phyloP scores from a whole-genome alignment of 192 early-diverging fungal species.

The Coemansia sp. region DNA sequence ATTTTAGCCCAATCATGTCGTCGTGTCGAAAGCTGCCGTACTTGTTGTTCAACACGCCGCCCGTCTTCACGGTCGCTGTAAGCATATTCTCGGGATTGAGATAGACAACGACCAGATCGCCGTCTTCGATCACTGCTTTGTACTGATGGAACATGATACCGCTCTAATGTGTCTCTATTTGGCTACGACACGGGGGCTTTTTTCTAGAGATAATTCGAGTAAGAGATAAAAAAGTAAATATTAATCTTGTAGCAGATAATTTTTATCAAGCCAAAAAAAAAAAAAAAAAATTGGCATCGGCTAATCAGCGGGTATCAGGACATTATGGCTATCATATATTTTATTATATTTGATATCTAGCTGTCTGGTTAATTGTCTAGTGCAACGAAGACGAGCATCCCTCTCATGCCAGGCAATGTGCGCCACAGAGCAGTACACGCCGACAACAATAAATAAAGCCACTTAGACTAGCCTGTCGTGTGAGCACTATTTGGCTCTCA shows the following conservation, averaged over 20 bases:
- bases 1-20: constrained; percentile 86
- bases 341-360: neutral
- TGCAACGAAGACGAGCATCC: neutral
- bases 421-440: neutral
- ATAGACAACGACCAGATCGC: constrained; percentile 79
- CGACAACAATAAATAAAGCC: neutral
- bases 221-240: neutral
- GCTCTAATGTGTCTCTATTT: neutral
- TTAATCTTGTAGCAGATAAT: neutral
- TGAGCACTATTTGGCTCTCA: neutral
- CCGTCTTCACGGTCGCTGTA: constrained; percentile 63
- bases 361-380: neutral
- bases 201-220: neutral
- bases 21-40: constrained; percentile 81
- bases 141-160: constrained; percentile 49
- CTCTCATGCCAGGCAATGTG: neutral
- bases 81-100: constrained; percentile 72
- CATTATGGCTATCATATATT: neutral
- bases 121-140: constrained; percentile 67
- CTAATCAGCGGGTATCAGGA: neutral
- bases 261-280: neutral
- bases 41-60: constrained; percentile 71
- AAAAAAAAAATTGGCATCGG: neutral
- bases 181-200: neutral
- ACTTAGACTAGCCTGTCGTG: neutral